Evolutionary conservation across 495 filamentous ascomycete species (phyloP).

Genomic region (Venustampulla echinocandica): DNA sequence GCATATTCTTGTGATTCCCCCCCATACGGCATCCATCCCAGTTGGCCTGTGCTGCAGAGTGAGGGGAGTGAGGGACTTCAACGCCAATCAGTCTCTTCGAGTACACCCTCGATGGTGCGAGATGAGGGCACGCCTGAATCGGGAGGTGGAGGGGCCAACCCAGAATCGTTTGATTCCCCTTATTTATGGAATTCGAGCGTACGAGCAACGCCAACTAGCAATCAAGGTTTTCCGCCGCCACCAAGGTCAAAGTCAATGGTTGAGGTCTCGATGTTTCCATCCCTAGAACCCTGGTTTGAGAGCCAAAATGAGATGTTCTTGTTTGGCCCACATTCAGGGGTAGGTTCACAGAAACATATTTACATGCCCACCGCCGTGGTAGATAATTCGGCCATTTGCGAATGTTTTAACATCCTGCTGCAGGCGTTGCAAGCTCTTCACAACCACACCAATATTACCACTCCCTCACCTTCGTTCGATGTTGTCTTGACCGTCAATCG

Average conservation of each 20-base stretch:
- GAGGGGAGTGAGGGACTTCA: neutral
- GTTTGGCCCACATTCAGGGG: conserved; percentile 26
- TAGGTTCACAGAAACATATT: conserved; percentile 15
- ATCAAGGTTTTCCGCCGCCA: neutral
- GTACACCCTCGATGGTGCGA: neutral
- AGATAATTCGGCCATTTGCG: conserved; percentile 21
- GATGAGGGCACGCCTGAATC: neutral
- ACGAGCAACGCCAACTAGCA: no score
- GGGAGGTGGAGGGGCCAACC: neutral
- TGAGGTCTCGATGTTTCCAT: conserved; percentile 4
- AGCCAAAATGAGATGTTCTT: conserved; percentile 24
- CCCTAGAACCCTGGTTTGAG: conserved; percentile 7
- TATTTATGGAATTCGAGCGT: no score
- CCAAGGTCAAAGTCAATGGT: conserved; percentile 2
- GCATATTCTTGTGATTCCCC: conserved; percentile 26
- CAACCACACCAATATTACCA: conserved; percentile 29
- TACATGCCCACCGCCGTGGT: neutral
- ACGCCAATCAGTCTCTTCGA: neutral
- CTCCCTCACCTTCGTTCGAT: conserved; percentile 31
- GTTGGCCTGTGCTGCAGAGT: conserved; percentile 16
- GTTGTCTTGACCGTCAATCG: conserved; percentile 35
- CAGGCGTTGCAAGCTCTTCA: conserved; percentile 38
- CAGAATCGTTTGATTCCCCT: neutral
- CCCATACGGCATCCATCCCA: conserved; percentile 32
- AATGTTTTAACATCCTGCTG: conserved; percentile 38